Conservation (phyloP, 768 basidiomycete genomes). For the Podaxis sp. region DNA sequence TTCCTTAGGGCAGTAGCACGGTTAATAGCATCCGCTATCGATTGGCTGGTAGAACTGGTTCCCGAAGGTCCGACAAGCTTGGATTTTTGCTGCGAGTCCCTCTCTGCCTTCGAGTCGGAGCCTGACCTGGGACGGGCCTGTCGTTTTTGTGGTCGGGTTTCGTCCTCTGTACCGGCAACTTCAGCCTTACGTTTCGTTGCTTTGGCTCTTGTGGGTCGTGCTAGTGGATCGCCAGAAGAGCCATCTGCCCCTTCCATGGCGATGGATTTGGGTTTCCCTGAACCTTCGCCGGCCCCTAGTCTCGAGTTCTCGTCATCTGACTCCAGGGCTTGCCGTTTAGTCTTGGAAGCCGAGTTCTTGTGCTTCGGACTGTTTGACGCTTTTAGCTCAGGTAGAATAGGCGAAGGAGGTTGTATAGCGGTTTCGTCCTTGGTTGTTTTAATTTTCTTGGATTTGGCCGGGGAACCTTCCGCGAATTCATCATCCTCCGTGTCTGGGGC, state of each 20-base stretch:
- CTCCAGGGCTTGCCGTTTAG: neutral
- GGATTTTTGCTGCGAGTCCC: neutral
- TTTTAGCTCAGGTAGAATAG: neutral
- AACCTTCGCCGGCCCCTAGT: neutral
- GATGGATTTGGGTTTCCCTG: neutral
- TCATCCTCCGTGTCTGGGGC: neutral
- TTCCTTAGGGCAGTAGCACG: neutral
- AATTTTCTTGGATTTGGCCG: neutral
- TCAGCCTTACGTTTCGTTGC: conserved; percentile 1
- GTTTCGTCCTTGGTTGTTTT: neutral
- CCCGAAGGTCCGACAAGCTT: neutral
- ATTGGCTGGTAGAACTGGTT: neutral
- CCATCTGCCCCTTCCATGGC: too few relatives aligned
- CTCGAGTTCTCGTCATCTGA: neutral
- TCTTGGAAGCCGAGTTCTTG: conserved; percentile 2
- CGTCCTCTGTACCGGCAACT: neutral
- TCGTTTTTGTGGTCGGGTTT: conserved; percentile 1
- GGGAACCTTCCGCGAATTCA: neutral
- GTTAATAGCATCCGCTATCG: conserved; percentile 8
- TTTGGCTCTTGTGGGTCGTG: neutral
- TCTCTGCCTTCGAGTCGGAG: neutral
- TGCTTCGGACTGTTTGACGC: neutral
- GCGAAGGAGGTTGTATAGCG: neutral
- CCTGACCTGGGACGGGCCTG: neutral
- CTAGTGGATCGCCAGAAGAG: neutral